Evolutionary conservation across 2,329 filamentous ascomycete species (phyloP), one percentile per base, ranked within the genome.

Genomic region (Colletotrichum lupini): DNA sequence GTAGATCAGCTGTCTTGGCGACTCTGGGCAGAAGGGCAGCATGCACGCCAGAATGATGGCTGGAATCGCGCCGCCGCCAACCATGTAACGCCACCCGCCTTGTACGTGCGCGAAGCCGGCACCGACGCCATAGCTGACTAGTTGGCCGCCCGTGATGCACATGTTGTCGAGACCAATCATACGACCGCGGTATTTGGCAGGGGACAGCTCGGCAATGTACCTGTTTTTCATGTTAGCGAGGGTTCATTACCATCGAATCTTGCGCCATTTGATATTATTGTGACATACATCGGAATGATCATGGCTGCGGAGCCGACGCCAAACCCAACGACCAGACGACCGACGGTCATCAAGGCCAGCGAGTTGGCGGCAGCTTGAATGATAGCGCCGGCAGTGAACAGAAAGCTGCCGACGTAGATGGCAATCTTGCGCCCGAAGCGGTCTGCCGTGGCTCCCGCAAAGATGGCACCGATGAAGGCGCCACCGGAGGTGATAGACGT

Each of bases 141-240:
- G 80, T 42, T 85, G 82, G 1, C 84, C 83, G 8, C 81, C 80
- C 1, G 84, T 85, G 68, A 86, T 83, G 58, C 79, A 82, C 75
- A 87, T 84, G 72, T 87, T 87, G 76, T 87, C 84, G 28, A 88
- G 77, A 1, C 81, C 84, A 76, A 88, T 85, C 81, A 87, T 85
- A 3, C 84, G 81, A 19, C 87, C 87, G 63, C 87, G 82, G 55
- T 85, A 84, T 73, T 85, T 85, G 4, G 86, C 83, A 0, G 87
- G 87, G 1, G 87, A 84, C 3, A 88, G 80, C 68, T 89, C 87
- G 2, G 83, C 84, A 53, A 89, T 87, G 75, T 89, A 89, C 9
- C 53, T 77, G n/a, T 1, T 42, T 19, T 19, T 11, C 22, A 22
- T 14, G 42, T 12, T 26, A 30, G 35, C 12, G 8, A 32, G 42